These are phyloP conservation scores for Amphibolis antarctica DNA, from an alignment of 106 monocot genomes.

Conservation along the genomic window DNA sequence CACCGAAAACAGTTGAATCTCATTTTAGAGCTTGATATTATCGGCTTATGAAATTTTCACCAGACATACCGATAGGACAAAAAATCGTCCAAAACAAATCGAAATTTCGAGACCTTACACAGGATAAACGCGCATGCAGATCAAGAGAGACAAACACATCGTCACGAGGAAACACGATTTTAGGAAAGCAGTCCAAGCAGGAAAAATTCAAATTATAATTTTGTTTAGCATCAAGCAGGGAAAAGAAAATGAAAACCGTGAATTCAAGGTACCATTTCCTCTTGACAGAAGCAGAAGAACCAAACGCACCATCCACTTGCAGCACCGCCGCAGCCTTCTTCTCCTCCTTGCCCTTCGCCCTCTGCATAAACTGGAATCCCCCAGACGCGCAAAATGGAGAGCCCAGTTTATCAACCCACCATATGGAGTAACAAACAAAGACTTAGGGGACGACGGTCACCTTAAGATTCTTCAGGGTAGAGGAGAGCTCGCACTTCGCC, in stretches of 20 bases:
- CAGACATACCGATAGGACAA: too few relatives aligned
- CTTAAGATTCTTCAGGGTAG: slow-evolving; percentile 19
- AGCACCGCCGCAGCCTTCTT: slow-evolving; percentile 5
- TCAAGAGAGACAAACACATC: too few relatives aligned
- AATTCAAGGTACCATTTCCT: slow-evolving; percentile 13
- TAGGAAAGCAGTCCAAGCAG: too few relatives aligned
- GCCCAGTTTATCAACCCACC: neutral
- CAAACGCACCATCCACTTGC: slow-evolving; percentile 5
- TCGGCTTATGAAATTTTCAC: too few relatives aligned
- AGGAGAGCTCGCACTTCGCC: slow-evolving; percentile 16
- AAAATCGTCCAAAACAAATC: too few relatives aligned
- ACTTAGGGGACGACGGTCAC: neutral
- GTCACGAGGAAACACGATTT: too few relatives aligned
- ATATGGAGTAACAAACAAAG: neutral
- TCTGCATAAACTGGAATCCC: slow-evolving; percentile 18
- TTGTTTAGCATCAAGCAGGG: too few relatives aligned
- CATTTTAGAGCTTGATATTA: too few relatives aligned
- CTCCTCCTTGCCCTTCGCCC: slow-evolving; percentile 9
- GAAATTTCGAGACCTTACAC: too few relatives aligned
- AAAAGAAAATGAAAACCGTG: neutral
- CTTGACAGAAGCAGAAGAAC: slow-evolving; percentile 3
- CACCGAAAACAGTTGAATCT: too few relatives aligned
- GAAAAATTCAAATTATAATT: too few relatives aligned
- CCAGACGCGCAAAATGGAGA: neutral
- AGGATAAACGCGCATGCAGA: too few relatives aligned